Percentiles rank a stretch among this genome's conserved stretches.
Evolutionary conservation across 306 rosid genomes (phyloP).

Genomic region (Castanea mollissima): DNA sequence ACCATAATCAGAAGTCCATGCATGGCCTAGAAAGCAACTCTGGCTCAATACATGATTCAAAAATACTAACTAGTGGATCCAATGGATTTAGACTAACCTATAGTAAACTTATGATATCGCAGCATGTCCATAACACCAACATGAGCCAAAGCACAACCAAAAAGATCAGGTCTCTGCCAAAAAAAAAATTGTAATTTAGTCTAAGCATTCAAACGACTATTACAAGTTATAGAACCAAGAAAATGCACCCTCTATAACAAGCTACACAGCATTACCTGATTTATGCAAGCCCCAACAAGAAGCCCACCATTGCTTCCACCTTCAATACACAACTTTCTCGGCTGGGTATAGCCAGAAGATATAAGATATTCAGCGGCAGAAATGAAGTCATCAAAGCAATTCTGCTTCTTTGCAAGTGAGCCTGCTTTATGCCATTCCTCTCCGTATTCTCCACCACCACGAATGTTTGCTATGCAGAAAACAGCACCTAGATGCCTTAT

Average conservation of each 20-base stretch:
- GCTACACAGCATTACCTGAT: constrained; percentile 52
- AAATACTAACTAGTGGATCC: neutral
- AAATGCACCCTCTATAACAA: neutral
- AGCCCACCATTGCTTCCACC: constrained; percentile 99
- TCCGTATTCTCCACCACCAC: constrained; percentile 99
- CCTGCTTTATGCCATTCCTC: constrained; percentile 99
- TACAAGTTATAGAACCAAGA: neutral
- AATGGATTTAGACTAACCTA: constrained; percentile 54
- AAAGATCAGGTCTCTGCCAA: constrained; percentile 87
- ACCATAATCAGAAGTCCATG: constrained; percentile 93
- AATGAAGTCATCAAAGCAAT: constrained; percentile 92
- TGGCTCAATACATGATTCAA: constrained; percentile 8
- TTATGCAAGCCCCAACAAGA: constrained; percentile 89
- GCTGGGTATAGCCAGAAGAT: constrained; percentile 77
- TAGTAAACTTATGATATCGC: constrained; percentile 90
- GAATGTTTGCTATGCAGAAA: constrained; percentile 85
- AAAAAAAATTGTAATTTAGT: neutral
- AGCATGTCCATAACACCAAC: constrained; percentile 99
- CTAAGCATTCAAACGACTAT: neutral
- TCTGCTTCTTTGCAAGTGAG: constrained; percentile 83
- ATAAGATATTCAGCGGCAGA: constrained; percentile 86
- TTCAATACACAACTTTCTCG: constrained; percentile 83
- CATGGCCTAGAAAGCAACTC: constrained; percentile 63
- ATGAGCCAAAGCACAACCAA: constrained; percentile 92
- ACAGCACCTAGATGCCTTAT: constrained; percentile 76